A percentile compares a stretch with the other conserved stretches of the same genome.
These are phyloP conservation scores for Wickerhamiella slavikovae DNA, from an alignment of 805 yeast species.

Conservation along the genomic window DNA sequence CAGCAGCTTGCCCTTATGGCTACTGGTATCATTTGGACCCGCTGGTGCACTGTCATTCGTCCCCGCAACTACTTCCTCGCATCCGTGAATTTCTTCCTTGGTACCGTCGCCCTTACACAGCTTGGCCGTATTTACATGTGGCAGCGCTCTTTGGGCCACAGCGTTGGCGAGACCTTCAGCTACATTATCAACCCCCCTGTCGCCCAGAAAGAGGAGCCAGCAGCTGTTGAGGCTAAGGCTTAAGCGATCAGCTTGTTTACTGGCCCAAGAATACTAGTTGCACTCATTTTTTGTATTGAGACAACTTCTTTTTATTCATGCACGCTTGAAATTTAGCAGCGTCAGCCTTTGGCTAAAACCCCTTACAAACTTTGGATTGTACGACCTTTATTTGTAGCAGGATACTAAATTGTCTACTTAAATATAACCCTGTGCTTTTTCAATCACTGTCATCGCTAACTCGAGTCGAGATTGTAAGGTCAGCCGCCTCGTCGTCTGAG, in stretches of 20 bases:
- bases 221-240: neutral
- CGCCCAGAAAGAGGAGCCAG: neutral
- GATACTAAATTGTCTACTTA: neutral
- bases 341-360: no score
- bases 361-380: no score
- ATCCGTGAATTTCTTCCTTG: conserved; percentile 82
- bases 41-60: conserved; percentile 88
- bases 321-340: no score
- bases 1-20: conserved; percentile 72
- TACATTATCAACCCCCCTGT: conserved; percentile 27
- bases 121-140: conserved; percentile 46
- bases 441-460: neutral
- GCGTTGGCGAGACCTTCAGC: conserved; percentile 29
- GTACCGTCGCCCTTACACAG: conserved; percentile 76
- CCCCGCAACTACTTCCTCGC: conserved; percentile 81
- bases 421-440: neutral
- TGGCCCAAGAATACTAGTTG: no score
- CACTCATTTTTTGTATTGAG: no score
- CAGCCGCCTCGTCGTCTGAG: neutral
- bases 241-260: no score
- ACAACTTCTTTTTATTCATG: no score
- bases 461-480: neutral
- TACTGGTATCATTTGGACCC: conserved; percentile 92
- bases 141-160: conserved; percentile 46
- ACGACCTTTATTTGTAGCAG: no score